A percentile compares a stretch with the other conserved stretches of the same genome.
These are phyloP conservation scores for Inga leiocalycina DNA, from an alignment of 306 rosid genomes.

Conservation along the genomic window DNA sequence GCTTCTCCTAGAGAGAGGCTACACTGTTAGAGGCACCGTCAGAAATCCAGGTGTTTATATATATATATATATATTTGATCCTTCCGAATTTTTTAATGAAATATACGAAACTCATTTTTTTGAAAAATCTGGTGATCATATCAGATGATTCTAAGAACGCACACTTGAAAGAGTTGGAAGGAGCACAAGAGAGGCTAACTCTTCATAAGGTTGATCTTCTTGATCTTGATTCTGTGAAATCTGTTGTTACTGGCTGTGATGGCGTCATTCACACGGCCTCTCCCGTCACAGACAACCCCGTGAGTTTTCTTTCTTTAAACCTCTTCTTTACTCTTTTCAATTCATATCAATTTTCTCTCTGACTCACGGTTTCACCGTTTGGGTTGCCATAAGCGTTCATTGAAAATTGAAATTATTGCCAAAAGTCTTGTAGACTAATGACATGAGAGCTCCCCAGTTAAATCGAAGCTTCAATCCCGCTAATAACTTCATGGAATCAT, in stretches of 20 bases:
- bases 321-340: too few species aligned
- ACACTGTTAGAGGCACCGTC: conserved; percentile 80
- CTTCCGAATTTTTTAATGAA: background rate
- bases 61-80: too few species aligned
- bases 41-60: conserved; percentile 69
- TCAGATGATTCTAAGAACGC: conserved; percentile 75
- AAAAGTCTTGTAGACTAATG: too few species aligned
- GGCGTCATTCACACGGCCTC: conserved; percentile 92
- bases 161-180: conserved; percentile 79
- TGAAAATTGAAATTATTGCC: background rate
- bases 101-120: background rate
- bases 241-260: conserved; percentile 63
- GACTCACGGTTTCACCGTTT: background rate
- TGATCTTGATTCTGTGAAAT: conserved; percentile 56
- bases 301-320: conserved; percentile 23
- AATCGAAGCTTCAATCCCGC: too few species aligned
- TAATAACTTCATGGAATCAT: too few species aligned
- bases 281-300: conserved; percentile 86
- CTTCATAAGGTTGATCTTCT: conserved; percentile 79
- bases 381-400: background rate
- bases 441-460: too few species aligned
- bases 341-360: background rate
- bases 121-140: background rate
- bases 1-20: conserved; percentile 71
- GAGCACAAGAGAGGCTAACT: conserved; percentile 71